Conservation (phyloP, 805 yeast genomes). For the Ogataea nonfermentans region DNA sequence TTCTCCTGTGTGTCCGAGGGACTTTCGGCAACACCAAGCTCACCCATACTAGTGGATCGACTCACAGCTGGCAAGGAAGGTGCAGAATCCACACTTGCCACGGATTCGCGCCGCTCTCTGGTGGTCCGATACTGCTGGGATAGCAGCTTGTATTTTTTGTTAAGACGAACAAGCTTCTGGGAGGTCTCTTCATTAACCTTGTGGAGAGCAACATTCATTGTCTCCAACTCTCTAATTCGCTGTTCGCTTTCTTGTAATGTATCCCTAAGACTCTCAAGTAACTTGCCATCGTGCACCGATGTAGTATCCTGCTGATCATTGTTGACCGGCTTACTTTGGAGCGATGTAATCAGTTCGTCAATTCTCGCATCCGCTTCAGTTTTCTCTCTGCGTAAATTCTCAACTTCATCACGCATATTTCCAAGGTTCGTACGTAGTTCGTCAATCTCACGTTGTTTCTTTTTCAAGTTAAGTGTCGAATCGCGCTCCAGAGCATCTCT, state of each 20-base stretch:
- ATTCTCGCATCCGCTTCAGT: slow-evolving; percentile 7
- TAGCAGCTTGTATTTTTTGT: slow-evolving; percentile 67
- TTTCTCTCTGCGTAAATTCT: slow-evolving; percentile 13
- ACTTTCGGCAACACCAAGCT: slow-evolving; percentile 3
- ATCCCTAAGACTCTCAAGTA: slow-evolving; percentile 46
- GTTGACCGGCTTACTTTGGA: not conserved
- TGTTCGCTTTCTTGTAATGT: slow-evolving; percentile 51
- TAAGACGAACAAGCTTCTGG: slow-evolving; percentile 62
- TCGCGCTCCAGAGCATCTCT: slow-evolving; percentile 59
- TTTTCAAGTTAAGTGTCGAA: slow-evolving; percentile 45
- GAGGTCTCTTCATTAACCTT: slow-evolving; percentile 64
- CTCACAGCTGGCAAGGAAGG: slow-evolving; percentile 24
- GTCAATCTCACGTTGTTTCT: slow-evolving; percentile 64
- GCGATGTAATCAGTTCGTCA: slow-evolving; percentile 4
- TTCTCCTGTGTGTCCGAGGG: slow-evolving; percentile 40
- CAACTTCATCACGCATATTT: slow-evolving; percentile 26
- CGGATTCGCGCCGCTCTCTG: slow-evolving; percentile 21
- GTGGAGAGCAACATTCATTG: slow-evolving; percentile 51
- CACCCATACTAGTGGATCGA: slow-evolving; percentile 20
- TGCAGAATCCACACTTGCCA: slow-evolving; percentile 20
- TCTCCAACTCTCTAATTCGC: slow-evolving; percentile 56
- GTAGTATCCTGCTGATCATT: not conserved
- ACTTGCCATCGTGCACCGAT: slow-evolving; percentile 14
- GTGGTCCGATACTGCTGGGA: slow-evolving; percentile 54
- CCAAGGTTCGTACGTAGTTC: slow-evolving; percentile 51